These are phyloP conservation scores for Leccinum subgranulosum DNA, from an alignment of 768 basidiomycete species.

Conservation along the genomic window DNA sequence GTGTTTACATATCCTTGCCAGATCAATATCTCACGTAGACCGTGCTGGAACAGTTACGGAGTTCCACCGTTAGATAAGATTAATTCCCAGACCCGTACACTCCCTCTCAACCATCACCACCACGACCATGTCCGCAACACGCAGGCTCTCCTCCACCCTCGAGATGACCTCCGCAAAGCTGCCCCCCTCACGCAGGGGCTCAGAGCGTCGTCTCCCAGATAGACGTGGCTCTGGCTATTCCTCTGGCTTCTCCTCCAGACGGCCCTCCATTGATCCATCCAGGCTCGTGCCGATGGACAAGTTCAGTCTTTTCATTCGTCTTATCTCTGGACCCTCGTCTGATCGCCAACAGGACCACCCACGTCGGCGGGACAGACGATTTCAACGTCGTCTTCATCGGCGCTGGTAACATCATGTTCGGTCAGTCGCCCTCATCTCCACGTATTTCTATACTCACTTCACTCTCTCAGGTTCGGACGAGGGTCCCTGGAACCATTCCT, in stretches of 20 bases:
- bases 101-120: constrained; percentile 3
- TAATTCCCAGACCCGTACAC: constrained; percentile 3
- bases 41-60: not conserved
- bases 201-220: constrained; percentile 43
- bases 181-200: constrained; percentile 42
- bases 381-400: constrained; percentile 97
- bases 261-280: constrained; percentile 74
- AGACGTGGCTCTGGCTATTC: constrained; percentile 47
- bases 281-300: constrained; percentile 79
- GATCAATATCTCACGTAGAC: constrained; percentile 5
- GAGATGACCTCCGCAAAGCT: constrained; percentile 32
- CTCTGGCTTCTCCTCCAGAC: constrained; percentile 50
- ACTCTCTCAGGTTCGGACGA: constrained; percentile 66
- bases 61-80: constrained; percentile 10
- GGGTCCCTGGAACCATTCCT: constrained; percentile 92
- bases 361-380: constrained; percentile 58
- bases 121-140: constrained; percentile 22
- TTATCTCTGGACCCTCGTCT: not conserved
- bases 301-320: constrained; percentile 36
- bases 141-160: constrained; percentile 27
- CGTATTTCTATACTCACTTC: not conserved
- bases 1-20: not conserved
- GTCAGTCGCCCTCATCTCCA: constrained; percentile 35
- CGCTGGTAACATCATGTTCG: constrained; percentile 99
- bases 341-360: constrained; percentile 39